A percentile compares a stretch with the other conserved stretches of the same genome.
Evolutionary conservation across 768 basidiomycete species (phyloP).

Genomic region (Saitozyma podzolica): DNA sequence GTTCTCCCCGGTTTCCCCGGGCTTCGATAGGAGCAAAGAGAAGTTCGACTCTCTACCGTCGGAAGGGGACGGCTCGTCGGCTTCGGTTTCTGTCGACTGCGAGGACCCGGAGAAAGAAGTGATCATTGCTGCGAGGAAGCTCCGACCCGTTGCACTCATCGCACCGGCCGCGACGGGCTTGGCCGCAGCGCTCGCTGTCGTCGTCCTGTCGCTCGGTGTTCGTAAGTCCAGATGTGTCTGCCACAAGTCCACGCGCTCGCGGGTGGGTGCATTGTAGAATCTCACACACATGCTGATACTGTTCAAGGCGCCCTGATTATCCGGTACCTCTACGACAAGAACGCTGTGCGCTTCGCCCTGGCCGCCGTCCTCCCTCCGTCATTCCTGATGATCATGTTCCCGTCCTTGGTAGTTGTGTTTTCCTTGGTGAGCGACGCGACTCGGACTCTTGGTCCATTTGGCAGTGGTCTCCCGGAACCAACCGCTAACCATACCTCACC

Average conservation of each 20-base stretch:
- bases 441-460: constrained; percentile 1
- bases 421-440: constrained; percentile 51
- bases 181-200: constrained; percentile 15
- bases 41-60: no score
- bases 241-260: constrained; percentile 61
- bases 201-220: constrained; percentile 20
- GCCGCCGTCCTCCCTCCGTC: constrained; percentile 66
- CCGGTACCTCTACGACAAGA: constrained; percentile 67
- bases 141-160: constrained; percentile 27
- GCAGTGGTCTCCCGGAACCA: no score
- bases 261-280: no score
- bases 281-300: background rate
- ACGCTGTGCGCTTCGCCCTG: constrained; percentile 65
- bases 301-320: constrained; percentile 59
- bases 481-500: no score
- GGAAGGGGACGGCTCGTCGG: no score
- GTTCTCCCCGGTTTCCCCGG: background rate
- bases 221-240: constrained; percentile 58
- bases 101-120: constrained; percentile 16
- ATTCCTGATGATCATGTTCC: constrained; percentile 59
- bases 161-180: constrained; percentile 27
- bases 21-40: constrained; percentile 1
- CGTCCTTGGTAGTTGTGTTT: background rate
- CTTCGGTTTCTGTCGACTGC: no score
- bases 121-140: constrained; percentile 5